phyloP scores from a whole-genome alignment of 1,139 yeast species.

The Suhomyces chickasaworum region DNA sequence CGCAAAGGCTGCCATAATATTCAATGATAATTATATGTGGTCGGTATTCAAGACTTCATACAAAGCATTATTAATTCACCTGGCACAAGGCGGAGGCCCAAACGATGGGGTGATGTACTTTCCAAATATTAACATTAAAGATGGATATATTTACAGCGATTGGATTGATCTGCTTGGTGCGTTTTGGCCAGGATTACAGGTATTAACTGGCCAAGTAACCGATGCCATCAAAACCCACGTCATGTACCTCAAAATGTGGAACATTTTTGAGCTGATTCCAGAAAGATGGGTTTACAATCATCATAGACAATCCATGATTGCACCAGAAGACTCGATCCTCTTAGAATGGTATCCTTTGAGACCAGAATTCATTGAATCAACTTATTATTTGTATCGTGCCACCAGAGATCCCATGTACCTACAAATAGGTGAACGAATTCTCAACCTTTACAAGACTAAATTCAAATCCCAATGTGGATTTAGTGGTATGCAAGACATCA shows the following conservation, averaged over 20 bases:
- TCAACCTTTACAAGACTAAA: constrained; percentile 53
- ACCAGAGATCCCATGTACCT: constrained; percentile 84
- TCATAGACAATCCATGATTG: constrained; percentile 14
- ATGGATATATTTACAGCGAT: constrained; percentile 52
- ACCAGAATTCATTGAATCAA: constrained; percentile 90
- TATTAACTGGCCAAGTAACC: constrained; percentile 69
- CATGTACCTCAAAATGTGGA: constrained; percentile 78
- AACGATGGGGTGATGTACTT: constrained; percentile 58
- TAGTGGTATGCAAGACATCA: constrained; percentile 72
- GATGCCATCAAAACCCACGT: constrained; percentile 67
- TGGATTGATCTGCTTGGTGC: constrained; percentile 92
- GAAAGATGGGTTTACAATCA: constrained; percentile 72
- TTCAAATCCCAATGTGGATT: constrained; percentile 75
- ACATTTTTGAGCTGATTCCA: constrained; percentile 76
- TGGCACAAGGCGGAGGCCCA: constrained; percentile 39
- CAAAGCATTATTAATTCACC: constrained; percentile 54
- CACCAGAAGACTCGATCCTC: constrained; percentile 37
- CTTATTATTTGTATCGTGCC: constrained; percentile 80
- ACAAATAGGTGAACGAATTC: constrained; percentile 67
- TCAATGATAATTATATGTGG: constrained; percentile 64
- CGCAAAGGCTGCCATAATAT: constrained; percentile 70
- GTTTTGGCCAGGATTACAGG: constrained; percentile 85
- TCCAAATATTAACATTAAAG: constrained; percentile 55
- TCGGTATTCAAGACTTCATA: constrained; percentile 63
- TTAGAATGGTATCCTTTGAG: constrained; percentile 91